Evolutionary conservation across 768 basidiomycete species (phyloP), one percentile per base, ranked within the genome.

Genomic region (Termitomyces sp.): DNA sequence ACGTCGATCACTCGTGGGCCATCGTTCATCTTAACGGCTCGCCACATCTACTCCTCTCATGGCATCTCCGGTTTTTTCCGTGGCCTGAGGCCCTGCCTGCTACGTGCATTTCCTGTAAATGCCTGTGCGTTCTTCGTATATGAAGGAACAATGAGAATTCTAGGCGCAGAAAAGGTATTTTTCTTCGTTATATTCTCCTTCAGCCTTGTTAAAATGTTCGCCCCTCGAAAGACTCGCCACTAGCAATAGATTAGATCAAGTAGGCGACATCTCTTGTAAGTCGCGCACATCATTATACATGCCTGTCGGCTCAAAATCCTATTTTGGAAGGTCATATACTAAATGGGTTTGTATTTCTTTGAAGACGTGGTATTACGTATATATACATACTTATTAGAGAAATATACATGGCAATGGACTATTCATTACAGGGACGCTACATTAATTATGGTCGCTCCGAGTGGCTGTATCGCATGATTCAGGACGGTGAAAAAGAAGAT

Each of bases 61-160:
- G 87, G 87, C 7, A 55, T 78, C 40, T 60, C 72, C 42, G 86
- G 86, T 33, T 87, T 83, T 65, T 83, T 79, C 70, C 79, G 88
- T 62, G 91, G 89, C 1, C 73, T 90, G 27, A 82, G 79, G 12
- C 88, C 89, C 34, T 83, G 82, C 56, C 72, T 89, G 26, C 71
- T 91, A 58, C 78, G 89, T 59, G 88, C 91, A 20, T 88, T 91
- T 71, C 91, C 91, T 14, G 82, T 84, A 0, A 93, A 93, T 68
- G 89, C 89, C 0, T 87, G 83, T 48, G 91, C 89, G 0, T 77
- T 88, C 48, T 89, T 88, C 63, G 89, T 91, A 2, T 93, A 89
- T 69, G 89, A 91, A 72, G 86, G 83, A 40, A 76, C 86, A 27
- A 84, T 93, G 83, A 73, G 84, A 58, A 55, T 75, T 27, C 64